These are phyloP conservation scores for Solanum chmielewskii DNA, from an alignment of 257 asterid genomes.

Conservation along the genomic window DNA sequence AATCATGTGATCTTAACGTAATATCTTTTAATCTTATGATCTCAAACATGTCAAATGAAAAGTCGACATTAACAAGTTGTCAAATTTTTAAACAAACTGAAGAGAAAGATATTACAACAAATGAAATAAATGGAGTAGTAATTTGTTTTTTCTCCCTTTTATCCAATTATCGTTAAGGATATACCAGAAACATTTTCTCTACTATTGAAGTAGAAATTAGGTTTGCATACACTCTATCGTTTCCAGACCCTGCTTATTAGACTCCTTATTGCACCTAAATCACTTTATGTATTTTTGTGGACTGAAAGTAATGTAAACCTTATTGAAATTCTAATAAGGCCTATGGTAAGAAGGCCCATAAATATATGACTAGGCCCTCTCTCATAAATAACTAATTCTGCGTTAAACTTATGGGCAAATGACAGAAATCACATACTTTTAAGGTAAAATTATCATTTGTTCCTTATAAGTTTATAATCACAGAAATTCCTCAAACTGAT, in stretches of 20 bases:
- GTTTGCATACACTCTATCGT: too few relatives aligned
- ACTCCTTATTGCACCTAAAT: too few relatives aligned
- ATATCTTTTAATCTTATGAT: too few relatives aligned
- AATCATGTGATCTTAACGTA: too few relatives aligned
- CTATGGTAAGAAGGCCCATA: background rate
- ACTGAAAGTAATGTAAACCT: background rate
- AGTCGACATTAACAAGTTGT: too few relatives aligned
- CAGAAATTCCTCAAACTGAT: too few relatives aligned
- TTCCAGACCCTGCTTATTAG: background rate
- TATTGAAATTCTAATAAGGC: background rate
- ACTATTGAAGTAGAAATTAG: accelerated
- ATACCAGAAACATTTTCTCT: background rate
- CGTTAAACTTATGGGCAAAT: too few relatives aligned
- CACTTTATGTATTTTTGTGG: background rate
- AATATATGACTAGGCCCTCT: background rate
- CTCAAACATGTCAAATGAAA: too few relatives aligned
- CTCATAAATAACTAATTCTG: background rate
- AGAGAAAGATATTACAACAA: too few relatives aligned
- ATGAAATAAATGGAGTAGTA: background rate
- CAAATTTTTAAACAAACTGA: background rate
- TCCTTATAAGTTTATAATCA: too few relatives aligned
- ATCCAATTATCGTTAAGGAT: background rate
- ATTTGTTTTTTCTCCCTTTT: background rate
- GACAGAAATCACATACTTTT: too few relatives aligned
- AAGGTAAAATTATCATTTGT: too few relatives aligned